These are phyloP conservation scores for Escovopsis sp. DNA, from an alignment of 2,329 filamentous ascomycete species.

Conservation along the genomic window DNA sequence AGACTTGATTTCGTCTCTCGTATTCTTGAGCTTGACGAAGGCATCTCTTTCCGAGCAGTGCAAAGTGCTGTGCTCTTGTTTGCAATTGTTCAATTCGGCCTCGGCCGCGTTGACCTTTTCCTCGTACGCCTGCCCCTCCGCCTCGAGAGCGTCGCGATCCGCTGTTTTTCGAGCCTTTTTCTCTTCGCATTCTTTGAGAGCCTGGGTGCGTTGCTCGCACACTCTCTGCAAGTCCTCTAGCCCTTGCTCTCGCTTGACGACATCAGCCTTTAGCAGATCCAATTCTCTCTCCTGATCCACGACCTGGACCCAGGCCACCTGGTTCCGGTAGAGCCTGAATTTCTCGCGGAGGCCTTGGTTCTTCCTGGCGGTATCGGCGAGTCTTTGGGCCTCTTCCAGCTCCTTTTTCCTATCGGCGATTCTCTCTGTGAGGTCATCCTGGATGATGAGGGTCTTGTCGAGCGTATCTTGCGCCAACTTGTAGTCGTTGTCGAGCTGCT, in stretches of 20 bases:
- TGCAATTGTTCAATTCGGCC: conserved; percentile 36
- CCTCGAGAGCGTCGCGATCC: conserved; percentile 25
- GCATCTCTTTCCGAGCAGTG: conserved; percentile 54
- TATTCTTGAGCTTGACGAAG: conserved; percentile 38
- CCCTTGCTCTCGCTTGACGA: conserved; percentile 11
- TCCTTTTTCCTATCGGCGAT: conserved; percentile 23
- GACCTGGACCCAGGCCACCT: conserved; percentile 81
- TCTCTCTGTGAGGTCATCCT: conserved; percentile 21
- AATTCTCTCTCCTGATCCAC: conserved; percentile 53
- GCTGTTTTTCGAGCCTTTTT: conserved; percentile 25
- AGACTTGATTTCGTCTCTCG: conserved; percentile 30
- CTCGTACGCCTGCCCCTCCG: conserved; percentile 31
- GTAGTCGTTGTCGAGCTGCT: conserved; percentile 86
- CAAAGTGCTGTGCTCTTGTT: conserved; percentile 36
- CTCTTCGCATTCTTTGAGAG: conserved; percentile 31
- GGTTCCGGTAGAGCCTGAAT: conserved; percentile 42
- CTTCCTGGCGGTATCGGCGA: conserved; percentile 50
- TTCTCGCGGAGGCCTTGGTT: conserved; percentile 50
- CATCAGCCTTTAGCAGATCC: conserved; percentile 16
- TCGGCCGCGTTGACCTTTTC: conserved; percentile 31
- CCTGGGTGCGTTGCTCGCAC: conserved; percentile 30
- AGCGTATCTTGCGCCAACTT: conserved; percentile 65
- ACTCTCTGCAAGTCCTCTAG: conserved; percentile 15
- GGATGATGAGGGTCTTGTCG: conserved; percentile 41
- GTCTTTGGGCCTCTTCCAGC: conserved; percentile 45